A percentile compares a stretch with the other conserved stretches of the same genome.
Evolutionary conservation across 2,329 filamentous ascomycete genomes (phyloP).

Genomic region (Fusarium sp.): DNA sequence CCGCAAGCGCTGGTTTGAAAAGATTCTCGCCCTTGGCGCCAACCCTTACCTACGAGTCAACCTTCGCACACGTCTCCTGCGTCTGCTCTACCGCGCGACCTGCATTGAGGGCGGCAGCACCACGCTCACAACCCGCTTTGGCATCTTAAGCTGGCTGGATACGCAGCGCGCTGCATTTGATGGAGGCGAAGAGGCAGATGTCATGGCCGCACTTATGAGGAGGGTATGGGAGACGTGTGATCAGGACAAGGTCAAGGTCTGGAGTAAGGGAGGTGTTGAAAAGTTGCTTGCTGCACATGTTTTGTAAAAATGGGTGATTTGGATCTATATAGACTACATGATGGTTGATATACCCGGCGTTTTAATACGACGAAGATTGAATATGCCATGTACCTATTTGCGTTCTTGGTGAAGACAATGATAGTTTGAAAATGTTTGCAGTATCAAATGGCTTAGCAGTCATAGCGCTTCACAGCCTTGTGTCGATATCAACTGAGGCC

Average conservation of each 20-base stretch:
- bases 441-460: no score
- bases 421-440: no score
- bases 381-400: background rate
- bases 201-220: slow-evolving; percentile 69
- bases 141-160: slow-evolving; percentile 81
- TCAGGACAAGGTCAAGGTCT: slow-evolving; percentile 73
- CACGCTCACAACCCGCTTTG: slow-evolving; percentile 84
- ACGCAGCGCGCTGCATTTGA: slow-evolving; percentile 67
- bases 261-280: slow-evolving; percentile 71
- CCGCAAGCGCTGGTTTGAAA: slow-evolving; percentile 79
- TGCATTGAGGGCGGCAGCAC: slow-evolving; percentile 80
- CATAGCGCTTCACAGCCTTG: background rate
- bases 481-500: background rate
- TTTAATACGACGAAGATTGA: slow-evolving; percentile 15
- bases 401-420: background rate
- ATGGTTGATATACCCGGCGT: slow-evolving; percentile 42
- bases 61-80: slow-evolving; percentile 72
- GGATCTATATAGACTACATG: slow-evolving; percentile 22
- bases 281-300: slow-evolving; percentile 46
- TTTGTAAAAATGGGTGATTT: slow-evolving; percentile 14
- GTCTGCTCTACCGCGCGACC: slow-evolving; percentile 77
- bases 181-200: slow-evolving; percentile 60
- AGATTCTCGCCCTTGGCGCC: slow-evolving; percentile 77
- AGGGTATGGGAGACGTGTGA: slow-evolving; percentile 77
- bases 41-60: slow-evolving; percentile 75